A percentile compares a stretch with the other conserved stretches of the same genome.
Conservation (phyloP, 23 red algal genomes). For the Cyanidium caldarium region DNA sequence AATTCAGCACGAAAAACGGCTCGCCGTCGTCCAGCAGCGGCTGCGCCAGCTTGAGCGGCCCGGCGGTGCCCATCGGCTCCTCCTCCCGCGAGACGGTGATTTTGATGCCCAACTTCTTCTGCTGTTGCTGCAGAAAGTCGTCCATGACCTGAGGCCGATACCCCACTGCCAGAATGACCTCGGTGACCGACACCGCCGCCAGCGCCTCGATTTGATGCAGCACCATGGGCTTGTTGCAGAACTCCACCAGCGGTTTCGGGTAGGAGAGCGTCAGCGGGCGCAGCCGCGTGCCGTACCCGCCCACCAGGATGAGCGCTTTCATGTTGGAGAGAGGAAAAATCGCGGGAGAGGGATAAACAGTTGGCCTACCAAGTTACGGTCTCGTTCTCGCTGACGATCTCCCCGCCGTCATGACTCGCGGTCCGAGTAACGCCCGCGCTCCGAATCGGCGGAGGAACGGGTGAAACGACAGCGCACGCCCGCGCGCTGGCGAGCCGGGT, state of each 20-base stretch:
- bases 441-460: no score
- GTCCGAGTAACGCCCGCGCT: no score
- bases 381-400: no score
- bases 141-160: constrained; percentile 95
- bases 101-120: constrained; percentile 79
- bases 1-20: constrained; percentile 99
- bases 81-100: constrained; percentile 79
- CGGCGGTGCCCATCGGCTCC: constrained; percentile 92
- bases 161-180: constrained; percentile 91
- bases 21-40: constrained; percentile 81
- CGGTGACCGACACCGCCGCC: constrained; percentile 72
- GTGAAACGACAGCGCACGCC: no score
- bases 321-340: constrained; percentile 11
- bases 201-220: constrained; percentile 97
- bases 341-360: no score
- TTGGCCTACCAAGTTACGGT: no score
- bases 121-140: constrained; percentile 59
- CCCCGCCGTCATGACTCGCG: no score
- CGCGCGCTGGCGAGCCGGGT: no score
- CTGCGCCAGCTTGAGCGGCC: constrained; percentile 93
- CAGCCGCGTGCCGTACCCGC: constrained; percentile 94
- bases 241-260: constrained; percentile 96
- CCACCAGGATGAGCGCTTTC: constrained; percentile 98
- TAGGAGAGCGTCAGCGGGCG: constrained; percentile 82
- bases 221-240: constrained; percentile 98